A percentile compares a stretch with the other conserved stretches of the same genome.
Evolutionary conservation across 768 basidiomycete species (phyloP).

Genomic region (Boletus fagicola): DNA sequence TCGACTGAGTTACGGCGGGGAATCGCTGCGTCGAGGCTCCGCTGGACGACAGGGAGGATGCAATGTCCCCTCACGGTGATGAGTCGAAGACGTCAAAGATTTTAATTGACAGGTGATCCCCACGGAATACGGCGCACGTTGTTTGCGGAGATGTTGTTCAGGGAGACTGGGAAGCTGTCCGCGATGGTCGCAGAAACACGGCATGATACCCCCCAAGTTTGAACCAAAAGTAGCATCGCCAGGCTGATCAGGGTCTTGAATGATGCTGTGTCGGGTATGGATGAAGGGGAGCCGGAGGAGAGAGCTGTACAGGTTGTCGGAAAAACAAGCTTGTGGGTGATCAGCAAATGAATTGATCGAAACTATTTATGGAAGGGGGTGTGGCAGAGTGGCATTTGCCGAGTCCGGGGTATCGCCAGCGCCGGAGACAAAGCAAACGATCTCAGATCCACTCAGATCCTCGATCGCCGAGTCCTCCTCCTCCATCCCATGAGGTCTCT

Average conservation of each 20-base stretch:
- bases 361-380: background rate
- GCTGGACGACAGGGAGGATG: background rate
- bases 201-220: background rate
- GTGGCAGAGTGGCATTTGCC: conserved; percentile 25
- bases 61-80: background rate
- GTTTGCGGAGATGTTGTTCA: background rate
- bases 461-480: conserved; percentile 9
- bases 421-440: conserved; percentile 33
- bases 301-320: background rate
- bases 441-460: conserved; percentile 31
- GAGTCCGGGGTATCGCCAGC: conserved; percentile 33
- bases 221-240: background rate
- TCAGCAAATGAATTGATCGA: background rate
- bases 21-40: background rate
- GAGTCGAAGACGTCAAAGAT: background rate
- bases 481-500: conserved; percentile 4
- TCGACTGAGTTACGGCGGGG: background rate
- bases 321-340: background rate
- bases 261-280: conserved; percentile 13
- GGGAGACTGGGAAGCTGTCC: background rate
- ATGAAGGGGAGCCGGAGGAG: conserved; percentile 5
- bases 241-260: background rate
- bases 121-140: background rate
- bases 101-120: background rate
- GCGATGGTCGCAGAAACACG: background rate